Conservation (phyloP, 306 rosid species). For the Quercus wislizeni region DNA sequence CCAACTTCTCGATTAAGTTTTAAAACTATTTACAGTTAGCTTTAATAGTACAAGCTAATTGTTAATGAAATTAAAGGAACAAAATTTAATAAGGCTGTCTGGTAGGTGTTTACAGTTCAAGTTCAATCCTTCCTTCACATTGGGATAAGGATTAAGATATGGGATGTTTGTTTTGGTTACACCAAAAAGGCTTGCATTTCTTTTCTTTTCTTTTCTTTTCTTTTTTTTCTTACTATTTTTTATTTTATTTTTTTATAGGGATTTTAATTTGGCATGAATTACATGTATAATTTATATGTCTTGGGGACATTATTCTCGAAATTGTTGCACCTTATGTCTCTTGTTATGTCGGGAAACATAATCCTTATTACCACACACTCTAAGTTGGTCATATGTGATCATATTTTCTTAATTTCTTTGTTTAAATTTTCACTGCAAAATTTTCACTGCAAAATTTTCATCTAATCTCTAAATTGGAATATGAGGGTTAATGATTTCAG, state of each 20-base stretch:
- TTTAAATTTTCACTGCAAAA: neutral
- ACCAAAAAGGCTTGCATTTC: constrained; percentile 1
- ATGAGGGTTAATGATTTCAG: too few relatives aligned
- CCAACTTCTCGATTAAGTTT: too few relatives aligned
- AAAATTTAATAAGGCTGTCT: constrained; percentile 17
- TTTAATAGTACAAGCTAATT: too few relatives aligned
- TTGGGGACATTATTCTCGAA: constrained; percentile 59
- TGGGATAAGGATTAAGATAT: constrained; percentile 38
- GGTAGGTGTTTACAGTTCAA: constrained; percentile 25
- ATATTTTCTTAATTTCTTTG: neutral
- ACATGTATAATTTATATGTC: constrained; percentile 6
- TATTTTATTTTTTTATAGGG: constrained; percentile 35
- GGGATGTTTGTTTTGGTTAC: constrained; percentile 39
- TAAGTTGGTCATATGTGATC: too few relatives aligned
- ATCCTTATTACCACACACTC: constrained; percentile 7
- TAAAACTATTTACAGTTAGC: too few relatives aligned
- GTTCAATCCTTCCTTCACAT: constrained; percentile 25
- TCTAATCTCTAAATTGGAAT: neutral
- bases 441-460: neutral
- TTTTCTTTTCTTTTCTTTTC: constrained; percentile 16
- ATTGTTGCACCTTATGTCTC: constrained; percentile 57
- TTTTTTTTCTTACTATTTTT: constrained; percentile 17
- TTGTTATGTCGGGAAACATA: constrained; percentile 26
- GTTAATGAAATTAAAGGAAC: neutral
- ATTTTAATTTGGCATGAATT: constrained; percentile 27